Evolutionary conservation across 1,139 yeast species (phyloP).

Genomic region (Hansenula anomala): DNA sequence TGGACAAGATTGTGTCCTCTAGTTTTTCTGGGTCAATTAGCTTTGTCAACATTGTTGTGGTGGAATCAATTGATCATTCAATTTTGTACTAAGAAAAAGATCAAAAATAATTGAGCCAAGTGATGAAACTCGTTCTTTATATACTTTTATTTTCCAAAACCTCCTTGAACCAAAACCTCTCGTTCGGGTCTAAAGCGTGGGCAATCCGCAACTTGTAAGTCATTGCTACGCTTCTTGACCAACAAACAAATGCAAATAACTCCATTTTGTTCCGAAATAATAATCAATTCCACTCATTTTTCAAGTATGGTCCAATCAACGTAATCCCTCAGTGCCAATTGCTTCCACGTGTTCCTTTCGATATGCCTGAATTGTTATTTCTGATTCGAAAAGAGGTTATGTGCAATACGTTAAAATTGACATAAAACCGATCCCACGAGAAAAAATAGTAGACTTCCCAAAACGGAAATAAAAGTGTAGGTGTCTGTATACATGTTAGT

Average conservation of each 20-base stretch:
- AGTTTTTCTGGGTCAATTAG: conserved; percentile 21
- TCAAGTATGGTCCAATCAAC: no score
- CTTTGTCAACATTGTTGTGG: conserved; percentile 17
- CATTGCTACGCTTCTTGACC: no score
- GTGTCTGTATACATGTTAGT: neutral
- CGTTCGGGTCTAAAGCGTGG: no score
- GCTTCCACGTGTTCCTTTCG: no score
- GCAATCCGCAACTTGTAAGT: no score
- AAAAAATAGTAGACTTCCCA: conserved; percentile 1
- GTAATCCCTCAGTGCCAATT: no score
- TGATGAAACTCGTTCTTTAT: neutral
- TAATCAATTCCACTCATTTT: no score
- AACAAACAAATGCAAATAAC: no score
- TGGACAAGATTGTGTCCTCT: conserved; percentile 19
- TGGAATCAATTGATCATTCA: neutral
- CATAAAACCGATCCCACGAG: neutral
- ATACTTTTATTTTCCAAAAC: neutral
- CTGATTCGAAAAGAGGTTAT: no score
- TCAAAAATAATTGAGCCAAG: no score
- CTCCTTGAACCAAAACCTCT: neutral
- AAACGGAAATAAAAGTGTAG: neutral
- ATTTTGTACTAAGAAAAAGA: neutral
- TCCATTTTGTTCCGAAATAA: no score
- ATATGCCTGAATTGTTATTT: no score
- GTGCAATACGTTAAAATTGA: neutral